Percentiles rank a stretch among this genome's conserved stretches.
These are phyloP conservation scores for Groenewaldozyma tartarivorans DNA, from an alignment of 805 yeast species.

Conservation along the genomic window DNA sequence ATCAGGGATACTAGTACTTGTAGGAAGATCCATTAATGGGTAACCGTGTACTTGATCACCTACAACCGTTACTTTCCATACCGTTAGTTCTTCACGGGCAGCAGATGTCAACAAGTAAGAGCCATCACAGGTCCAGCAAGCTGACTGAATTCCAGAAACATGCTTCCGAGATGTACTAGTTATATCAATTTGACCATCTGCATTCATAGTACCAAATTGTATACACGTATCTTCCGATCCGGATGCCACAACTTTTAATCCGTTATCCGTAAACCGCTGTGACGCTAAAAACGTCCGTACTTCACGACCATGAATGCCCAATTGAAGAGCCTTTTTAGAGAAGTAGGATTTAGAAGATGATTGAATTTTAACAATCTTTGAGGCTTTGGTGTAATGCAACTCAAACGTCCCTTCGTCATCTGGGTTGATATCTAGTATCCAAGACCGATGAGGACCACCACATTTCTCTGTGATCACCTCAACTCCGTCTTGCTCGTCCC, in stretches of 20 bases:
- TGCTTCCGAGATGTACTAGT: slow-evolving; percentile 65
- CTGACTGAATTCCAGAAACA: slow-evolving; percentile 78
- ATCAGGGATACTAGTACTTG: slow-evolving; percentile 59
- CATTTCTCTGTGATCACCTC: slow-evolving; percentile 66
- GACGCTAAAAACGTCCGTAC: slow-evolving; percentile 64
- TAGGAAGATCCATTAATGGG: slow-evolving; percentile 48
- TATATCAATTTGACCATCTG: slow-evolving; percentile 35
- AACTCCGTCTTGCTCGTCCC: slow-evolving; percentile 69
- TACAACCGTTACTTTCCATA: slow-evolving; percentile 55
- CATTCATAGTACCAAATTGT: slow-evolving; percentile 38
- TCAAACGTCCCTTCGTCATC: slow-evolving; percentile 26
- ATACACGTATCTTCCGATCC: slow-evolving; percentile 88
- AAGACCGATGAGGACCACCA: slow-evolving; percentile 87
- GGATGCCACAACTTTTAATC: slow-evolving; percentile 41
- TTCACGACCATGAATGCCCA: slow-evolving; percentile 89
- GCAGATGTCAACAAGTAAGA: slow-evolving; percentile 40
- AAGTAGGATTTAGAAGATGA: slow-evolving; percentile 22
- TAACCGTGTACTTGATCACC: slow-evolving; percentile 30
- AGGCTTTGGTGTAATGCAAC: slow-evolving; percentile 52
- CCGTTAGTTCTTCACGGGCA: slow-evolving; percentile 74
- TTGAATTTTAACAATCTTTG: slow-evolving; percentile 32
- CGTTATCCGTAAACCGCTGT: slow-evolving; percentile 20
- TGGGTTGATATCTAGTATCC: slow-evolving; percentile 42
- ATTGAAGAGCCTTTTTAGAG: slow-evolving; percentile 27
- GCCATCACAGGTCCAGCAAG: slow-evolving; percentile 38